A percentile compares a stretch with the other conserved stretches of the same genome.
phyloP scores from a whole-genome alignment of 345 rosid genomes.

The Citrus hindsii region DNA sequence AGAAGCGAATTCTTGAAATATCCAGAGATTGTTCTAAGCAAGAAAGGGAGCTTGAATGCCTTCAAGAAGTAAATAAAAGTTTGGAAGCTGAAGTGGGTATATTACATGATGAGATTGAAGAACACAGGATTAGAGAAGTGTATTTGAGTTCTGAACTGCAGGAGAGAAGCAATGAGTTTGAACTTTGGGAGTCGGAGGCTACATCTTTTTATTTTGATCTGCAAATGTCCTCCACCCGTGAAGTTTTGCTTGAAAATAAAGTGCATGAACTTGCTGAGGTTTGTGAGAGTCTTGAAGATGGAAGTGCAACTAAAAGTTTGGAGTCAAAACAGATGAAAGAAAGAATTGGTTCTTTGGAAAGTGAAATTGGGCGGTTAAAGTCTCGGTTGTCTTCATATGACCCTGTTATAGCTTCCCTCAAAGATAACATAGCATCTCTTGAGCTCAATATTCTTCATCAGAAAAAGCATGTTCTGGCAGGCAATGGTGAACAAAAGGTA shows the following conservation, averaged over 20 bases:
- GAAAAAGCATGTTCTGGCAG: slow-evolving; percentile 13
- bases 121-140: slow-evolving; percentile 53
- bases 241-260: slow-evolving; percentile 66
- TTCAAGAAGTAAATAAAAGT: slow-evolving; percentile 43
- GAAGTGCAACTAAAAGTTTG: slow-evolving; percentile 29
- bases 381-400: slow-evolving; percentile 49
- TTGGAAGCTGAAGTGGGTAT: slow-evolving; percentile 46
- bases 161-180: slow-evolving; percentile 73
- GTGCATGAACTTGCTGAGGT: slow-evolving; percentile 50
- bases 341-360: slow-evolving; percentile 50
- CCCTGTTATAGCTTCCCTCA: slow-evolving; percentile 56
- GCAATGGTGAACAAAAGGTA: slow-evolving; percentile 33
- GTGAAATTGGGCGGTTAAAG: slow-evolving; percentile 57
- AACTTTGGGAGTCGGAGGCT: slow-evolving; percentile 90
- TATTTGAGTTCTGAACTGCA: slow-evolving; percentile 69
- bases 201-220: slow-evolving; percentile 84
- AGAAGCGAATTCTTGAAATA: slow-evolving; percentile 42
- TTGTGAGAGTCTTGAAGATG: slow-evolving; percentile 54
- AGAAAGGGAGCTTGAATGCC: slow-evolving; percentile 46
- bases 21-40: slow-evolving; percentile 33
- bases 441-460: slow-evolving; percentile 43
- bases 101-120: slow-evolving; percentile 47
- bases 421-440: slow-evolving; percentile 47
- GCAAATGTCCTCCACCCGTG: slow-evolving; percentile 63
- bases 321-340: slow-evolving; percentile 65